Evolutionary conservation across 2,329 filamentous ascomycete species (phyloP).

Genomic region (Neofusicoccum kwambonambiense): DNA sequence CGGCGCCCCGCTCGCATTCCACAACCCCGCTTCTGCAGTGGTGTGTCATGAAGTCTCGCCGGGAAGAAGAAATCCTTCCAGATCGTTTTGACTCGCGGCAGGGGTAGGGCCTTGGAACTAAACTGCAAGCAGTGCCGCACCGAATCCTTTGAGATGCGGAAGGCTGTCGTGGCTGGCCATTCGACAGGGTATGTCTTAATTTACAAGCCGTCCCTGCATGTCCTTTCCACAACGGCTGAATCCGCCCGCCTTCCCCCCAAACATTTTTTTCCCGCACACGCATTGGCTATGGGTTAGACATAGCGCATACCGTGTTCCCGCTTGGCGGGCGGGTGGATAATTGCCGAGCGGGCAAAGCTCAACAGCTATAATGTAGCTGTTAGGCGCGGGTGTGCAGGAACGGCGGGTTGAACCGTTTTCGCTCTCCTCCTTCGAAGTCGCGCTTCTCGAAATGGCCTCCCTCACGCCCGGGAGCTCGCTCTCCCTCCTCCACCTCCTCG

Average conservation of each 20-base stretch:
- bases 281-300: background rate
- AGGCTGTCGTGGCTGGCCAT: background rate
- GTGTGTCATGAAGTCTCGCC: too few species aligned
- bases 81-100: background rate
- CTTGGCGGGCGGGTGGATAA: background rate
- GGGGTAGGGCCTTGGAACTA: background rate
- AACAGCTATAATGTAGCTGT: background rate
- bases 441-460: background rate
- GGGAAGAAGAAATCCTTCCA: background rate
- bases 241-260: background rate
- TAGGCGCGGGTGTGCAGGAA: background rate
- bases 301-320: background rate
- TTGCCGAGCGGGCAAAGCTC: background rate
- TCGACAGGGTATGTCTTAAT: background rate
- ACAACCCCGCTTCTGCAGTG: background rate
- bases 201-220: background rate
- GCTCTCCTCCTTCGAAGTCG: background rate
- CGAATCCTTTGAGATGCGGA: background rate
- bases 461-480: too few species aligned
- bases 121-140: background rate
- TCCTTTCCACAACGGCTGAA: background rate
- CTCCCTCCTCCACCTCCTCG: background rate
- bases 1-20: background rate
- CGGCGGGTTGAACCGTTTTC: background rate
- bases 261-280: background rate